Evolutionary conservation across 2,329 filamentous ascomycete genomes (phyloP), one percentile per base, ranked within the genome.

Genomic region (Curvularia eragrostidis): DNA sequence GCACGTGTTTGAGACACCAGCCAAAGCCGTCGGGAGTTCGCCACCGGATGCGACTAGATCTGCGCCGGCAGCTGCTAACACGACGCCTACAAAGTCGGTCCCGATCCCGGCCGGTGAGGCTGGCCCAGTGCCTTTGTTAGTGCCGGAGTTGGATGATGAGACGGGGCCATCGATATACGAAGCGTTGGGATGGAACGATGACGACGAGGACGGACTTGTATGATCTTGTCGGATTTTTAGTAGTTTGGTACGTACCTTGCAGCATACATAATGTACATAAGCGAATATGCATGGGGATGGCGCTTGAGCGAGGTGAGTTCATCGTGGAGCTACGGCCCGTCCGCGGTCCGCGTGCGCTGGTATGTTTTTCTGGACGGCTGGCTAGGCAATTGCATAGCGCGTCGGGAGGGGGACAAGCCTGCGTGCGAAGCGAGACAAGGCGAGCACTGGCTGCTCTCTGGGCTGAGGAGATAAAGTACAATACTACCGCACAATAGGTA

Each of bases 161-260:
- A 54, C 50, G 28, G 73, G 70, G 51, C 42, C 59, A 15, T 70
- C 65, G 21, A 78, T 82, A 47, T 82, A 81, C 57, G 77, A 77
- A 49, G 73, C 72, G 10, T 60, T 82, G 51, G 80, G 80, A 24
- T 82, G 80, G 80, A 75, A 81, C 65, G 79, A 81, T 60, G 77
- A 81, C 58, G 68, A 75, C 56, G 68, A 75, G 36, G 70, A 72
- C 34, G 64, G 52, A 47, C 58, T 70, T 44, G 48, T 47, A 57
- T 66, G n/a, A n/a, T n/a, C n/a, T n/a, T n/a, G n/a, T n/a, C n/a
- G n/a, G n/a, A n/a, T n/a, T n/a, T n/a, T n/a, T n/a, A n/a, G n/a
- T n/a, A n/a, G n/a, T n/a, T n/a, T n/a, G n/a, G n/a, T n/a, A n/a
- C n/a, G n/a, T n/a, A n/a, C n/a, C n/a, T n/a, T n/a, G n/a, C n/a